These are phyloP conservation scores for Cucurbita argyrosperma DNA, from an alignment of 306 rosid genomes.

Conservation along the genomic window DNA sequence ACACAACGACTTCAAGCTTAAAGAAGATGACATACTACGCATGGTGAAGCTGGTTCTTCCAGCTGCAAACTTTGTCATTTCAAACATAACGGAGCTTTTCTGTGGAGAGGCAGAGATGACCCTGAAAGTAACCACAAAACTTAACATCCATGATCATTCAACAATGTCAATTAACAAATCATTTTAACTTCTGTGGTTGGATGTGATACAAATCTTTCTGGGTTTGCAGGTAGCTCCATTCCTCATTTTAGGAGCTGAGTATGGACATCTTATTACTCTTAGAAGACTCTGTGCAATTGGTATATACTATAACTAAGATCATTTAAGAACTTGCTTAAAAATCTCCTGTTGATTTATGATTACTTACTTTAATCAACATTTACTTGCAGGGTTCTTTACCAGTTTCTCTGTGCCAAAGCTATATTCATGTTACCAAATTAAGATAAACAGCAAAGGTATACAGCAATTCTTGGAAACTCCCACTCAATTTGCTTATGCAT, in stretches of 20 bases:
- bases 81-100: constrained; percentile 43
- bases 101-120: constrained; percentile 86
- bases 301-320: constrained; percentile 14
- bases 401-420: constrained; percentile 71
- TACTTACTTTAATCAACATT: neutral
- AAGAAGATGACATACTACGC: constrained; percentile 58
- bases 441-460: constrained; percentile 50
- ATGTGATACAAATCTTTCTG: neutral
- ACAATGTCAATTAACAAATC: neutral
- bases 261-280: constrained; percentile 62
- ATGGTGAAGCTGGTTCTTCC: constrained; percentile 52
- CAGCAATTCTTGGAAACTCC: neutral
- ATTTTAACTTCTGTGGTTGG: neutral
- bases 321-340: neutral
- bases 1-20: constrained; percentile 28
- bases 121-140: constrained; percentile 43
- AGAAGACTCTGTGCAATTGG: constrained; percentile 73
- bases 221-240: constrained; percentile 56
- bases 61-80: constrained; percentile 44
- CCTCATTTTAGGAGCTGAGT: constrained; percentile 69
- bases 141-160: neutral
- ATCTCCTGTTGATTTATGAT: neutral
- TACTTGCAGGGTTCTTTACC: constrained; percentile 40
- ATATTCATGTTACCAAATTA: constrained; percentile 48
- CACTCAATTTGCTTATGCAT: neutral